These are phyloP conservation scores for Russula griseocarnosa DNA, from an alignment of 768 basidiomycete species.

Conservation along the genomic window DNA sequence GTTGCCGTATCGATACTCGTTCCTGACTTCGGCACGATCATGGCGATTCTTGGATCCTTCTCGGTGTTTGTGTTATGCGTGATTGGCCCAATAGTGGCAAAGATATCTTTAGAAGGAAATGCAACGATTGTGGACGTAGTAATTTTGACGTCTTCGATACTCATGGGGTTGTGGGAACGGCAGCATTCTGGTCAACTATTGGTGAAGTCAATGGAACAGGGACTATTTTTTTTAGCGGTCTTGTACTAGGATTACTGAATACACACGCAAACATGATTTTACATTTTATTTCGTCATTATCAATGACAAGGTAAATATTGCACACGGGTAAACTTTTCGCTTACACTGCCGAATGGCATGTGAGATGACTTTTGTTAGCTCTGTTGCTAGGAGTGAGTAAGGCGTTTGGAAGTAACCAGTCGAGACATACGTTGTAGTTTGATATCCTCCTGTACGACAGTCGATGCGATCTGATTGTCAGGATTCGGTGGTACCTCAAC, in stretches of 20 bases:
- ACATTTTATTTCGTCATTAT: neutral
- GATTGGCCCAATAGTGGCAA: constrained; percentile 65
- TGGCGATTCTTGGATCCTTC: constrained; percentile 92
- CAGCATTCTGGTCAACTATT: constrained; percentile 48
- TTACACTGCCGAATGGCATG: constrained; percentile 60
- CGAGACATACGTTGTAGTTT: constrained; percentile 65
- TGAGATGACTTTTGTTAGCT: constrained; percentile 70
- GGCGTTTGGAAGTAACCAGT: constrained; percentile 25
- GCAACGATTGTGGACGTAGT: constrained; percentile 50
- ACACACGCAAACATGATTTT: neutral
- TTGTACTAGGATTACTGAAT: neutral
- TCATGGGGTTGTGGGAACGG: constrained; percentile 76
- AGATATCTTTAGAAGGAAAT: constrained; percentile 52
- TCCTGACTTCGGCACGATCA: constrained; percentile 76
- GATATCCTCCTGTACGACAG: constrained; percentile 78
- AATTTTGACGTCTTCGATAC: constrained; percentile 47
- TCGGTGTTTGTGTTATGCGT: constrained; percentile 61
- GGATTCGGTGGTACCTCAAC: constrained; percentile 73
- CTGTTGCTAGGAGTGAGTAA: constrained; percentile 37
- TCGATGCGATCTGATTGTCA: constrained; percentile 84
- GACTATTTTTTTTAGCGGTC: neutral
- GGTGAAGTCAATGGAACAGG: neutral
- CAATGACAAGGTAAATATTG: neutral
- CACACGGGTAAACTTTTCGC: constrained; percentile 8
- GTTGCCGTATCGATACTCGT: constrained; percentile 68